Percentiles rank a stretch among this genome's conserved stretches.
Conservation (phyloP, 352 stramenopile species). For the Aphanomyces cochlioides region DNA sequence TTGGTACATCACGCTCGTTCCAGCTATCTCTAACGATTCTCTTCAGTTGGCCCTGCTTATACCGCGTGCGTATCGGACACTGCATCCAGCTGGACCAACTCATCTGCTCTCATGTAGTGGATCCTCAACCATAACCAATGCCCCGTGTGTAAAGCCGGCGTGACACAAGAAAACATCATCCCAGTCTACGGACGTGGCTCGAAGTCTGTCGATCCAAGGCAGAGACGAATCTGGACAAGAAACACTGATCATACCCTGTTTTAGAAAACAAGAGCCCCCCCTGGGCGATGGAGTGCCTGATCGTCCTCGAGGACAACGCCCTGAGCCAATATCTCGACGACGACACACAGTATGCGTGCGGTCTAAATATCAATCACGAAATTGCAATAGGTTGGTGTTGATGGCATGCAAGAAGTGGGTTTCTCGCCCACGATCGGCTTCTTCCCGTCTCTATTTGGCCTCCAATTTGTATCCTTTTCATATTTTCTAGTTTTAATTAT, state of each 20-base stretch:
- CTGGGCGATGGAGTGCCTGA: slow-evolving; percentile 43
- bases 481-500: background rate
- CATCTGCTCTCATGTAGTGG: slow-evolving; percentile 42
- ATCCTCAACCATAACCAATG: slow-evolving; percentile 79
- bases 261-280: background rate
- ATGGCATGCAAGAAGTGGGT: slow-evolving; percentile 23
- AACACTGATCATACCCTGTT: background rate
- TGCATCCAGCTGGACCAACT: slow-evolving; percentile 1
- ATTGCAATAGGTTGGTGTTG: background rate
- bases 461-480: slow-evolving; percentile 47
- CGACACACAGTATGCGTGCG: slow-evolving; percentile 17
- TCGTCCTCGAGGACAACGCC: slow-evolving; percentile 57
- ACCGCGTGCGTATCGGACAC: slow-evolving; percentile 43
- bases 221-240: background rate
- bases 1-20: slow-evolving; percentile 46
- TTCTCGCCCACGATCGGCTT: slow-evolving; percentile 76
- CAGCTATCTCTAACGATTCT: background rate
- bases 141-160: slow-evolving; percentile 88
- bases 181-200: slow-evolving; percentile 78
- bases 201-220: slow-evolving; percentile 66
- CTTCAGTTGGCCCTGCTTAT: slow-evolving; percentile 82
- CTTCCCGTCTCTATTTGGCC: slow-evolving; percentile 80
- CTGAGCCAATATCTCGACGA: slow-evolving; percentile 49
- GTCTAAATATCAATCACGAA: background rate
- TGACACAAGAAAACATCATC: slow-evolving; percentile 87